These are phyloP conservation scores for Gomphus sp. DNA, from an alignment of 1,284 basidiomycete species.

Conservation along the genomic window DNA sequence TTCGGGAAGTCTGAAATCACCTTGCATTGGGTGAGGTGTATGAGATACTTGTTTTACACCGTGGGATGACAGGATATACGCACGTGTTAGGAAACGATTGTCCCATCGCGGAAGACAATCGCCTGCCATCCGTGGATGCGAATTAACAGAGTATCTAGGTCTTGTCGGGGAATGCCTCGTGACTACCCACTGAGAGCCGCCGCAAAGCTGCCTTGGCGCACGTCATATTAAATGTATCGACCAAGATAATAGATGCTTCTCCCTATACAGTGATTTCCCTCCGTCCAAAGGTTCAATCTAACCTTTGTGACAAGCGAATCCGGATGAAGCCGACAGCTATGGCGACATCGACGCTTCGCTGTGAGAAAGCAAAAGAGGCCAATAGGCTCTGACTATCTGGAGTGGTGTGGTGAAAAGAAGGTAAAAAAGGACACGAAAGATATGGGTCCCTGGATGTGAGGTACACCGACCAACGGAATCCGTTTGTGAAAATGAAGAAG, in stretches of 20 bases:
- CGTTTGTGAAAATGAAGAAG: neutral
- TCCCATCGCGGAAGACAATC: neutral
- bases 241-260: neutral
- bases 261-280: neutral
- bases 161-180: neutral
- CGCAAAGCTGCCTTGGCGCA: neutral
- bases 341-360: conserved; percentile 2
- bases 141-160: neutral
- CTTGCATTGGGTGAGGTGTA: neutral
- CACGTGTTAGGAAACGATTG: neutral
- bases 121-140: neutral
- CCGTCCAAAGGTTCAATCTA: neutral
- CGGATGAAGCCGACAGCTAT: conserved; percentile 10
- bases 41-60: neutral
- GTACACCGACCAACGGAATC: neutral
- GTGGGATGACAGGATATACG: neutral
- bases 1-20: neutral
- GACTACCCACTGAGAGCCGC: neutral
- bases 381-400: neutral
- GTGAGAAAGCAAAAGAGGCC: neutral
- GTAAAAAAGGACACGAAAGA: neutral
- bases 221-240: neutral
- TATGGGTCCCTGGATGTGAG: neutral
- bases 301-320: conserved; percentile 3
- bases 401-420: neutral